Evolutionary conservation across 306 rosid genomes (phyloP).

Genomic region (Vigna mungo): DNA sequence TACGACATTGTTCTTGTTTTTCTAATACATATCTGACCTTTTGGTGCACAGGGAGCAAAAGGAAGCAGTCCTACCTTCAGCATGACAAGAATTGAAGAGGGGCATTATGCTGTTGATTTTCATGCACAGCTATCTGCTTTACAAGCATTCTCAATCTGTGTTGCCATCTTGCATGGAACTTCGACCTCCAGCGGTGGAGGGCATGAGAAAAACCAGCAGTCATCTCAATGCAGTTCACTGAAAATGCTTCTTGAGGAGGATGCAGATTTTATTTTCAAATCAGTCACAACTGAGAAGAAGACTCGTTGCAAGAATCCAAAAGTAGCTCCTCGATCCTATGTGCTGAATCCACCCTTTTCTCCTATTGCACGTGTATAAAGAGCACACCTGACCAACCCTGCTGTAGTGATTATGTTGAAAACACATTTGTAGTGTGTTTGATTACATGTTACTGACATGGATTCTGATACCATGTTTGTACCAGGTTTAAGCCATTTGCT

Average conservation of each 20-base stretch:
- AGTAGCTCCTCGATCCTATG: conserved; percentile 65
- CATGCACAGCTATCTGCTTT: conserved; percentile 84
- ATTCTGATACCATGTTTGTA: neutral
- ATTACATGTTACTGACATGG: neutral
- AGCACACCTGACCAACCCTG: conserved; percentile 34
- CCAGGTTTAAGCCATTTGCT: conserved; percentile 20
- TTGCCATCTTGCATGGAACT: conserved; percentile 81
- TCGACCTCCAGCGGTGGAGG: conserved; percentile 49
- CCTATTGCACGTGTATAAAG: conserved; percentile 78
- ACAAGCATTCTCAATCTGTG: conserved; percentile 91
- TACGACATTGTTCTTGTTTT: conserved; percentile 30
- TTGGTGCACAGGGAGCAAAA: conserved; percentile 73
- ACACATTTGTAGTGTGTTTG: neutral
- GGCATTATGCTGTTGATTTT: conserved; percentile 84
- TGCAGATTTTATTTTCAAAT: conserved; percentile 62
- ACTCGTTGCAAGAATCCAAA: conserved; percentile 57
- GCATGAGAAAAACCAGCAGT: conserved; percentile 54
- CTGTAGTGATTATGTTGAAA: conserved; percentile 20
- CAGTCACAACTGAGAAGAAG: conserved; percentile 61
- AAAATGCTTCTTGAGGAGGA: conserved; percentile 82
- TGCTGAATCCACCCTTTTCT: conserved; percentile 80
- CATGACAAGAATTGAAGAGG: conserved; percentile 73
- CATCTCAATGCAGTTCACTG: conserved; percentile 61
- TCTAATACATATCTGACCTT: conserved; percentile 17
- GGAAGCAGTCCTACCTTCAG: conserved; percentile 73